Conservation (phyloP, 2,329 filamentous ascomycete species). For the Coniella lustricola region DNA sequence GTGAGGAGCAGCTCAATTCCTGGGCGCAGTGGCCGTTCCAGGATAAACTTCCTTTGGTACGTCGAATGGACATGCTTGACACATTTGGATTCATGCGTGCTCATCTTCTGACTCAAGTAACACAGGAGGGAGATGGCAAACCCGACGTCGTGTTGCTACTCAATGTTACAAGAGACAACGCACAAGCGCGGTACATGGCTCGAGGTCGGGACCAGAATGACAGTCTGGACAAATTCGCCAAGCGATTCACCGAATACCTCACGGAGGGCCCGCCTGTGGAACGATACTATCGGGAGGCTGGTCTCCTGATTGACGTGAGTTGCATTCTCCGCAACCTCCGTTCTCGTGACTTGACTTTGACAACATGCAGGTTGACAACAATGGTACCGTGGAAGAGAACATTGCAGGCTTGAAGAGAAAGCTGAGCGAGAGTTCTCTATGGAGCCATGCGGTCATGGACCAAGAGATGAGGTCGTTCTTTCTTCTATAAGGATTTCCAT, state of each 20-base stretch:
- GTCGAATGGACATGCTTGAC: neutral
- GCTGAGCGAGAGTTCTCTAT: neutral
- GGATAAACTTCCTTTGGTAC: constrained; percentile 3
- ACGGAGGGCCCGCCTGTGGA: constrained; percentile 3
- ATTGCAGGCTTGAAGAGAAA: neutral
- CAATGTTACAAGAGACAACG: neutral
- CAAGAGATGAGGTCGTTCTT: neutral
- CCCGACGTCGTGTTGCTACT: constrained; percentile 1
- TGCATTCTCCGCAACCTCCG: neutral
- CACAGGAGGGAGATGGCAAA: neutral
- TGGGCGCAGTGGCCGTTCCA: constrained; percentile 6
- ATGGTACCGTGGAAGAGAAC: neutral
- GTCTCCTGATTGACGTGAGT: neutral
- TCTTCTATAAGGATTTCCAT: neutral
- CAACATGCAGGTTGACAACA: neutral
- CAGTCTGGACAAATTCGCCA: neutral
- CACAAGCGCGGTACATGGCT: neutral
- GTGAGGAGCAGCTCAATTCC: constrained; percentile 5
- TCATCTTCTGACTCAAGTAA: neutral
- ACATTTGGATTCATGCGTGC: neutral
- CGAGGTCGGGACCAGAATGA: constrained; percentile 3
- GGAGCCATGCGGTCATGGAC: neutral
- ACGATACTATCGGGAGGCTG: neutral
- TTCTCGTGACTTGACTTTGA: neutral
- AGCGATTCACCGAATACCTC: constrained; percentile 2